Evolutionary conservation across 2,329 filamentous ascomycete species (phyloP).

Genomic region (Phoma sp.): DNA sequence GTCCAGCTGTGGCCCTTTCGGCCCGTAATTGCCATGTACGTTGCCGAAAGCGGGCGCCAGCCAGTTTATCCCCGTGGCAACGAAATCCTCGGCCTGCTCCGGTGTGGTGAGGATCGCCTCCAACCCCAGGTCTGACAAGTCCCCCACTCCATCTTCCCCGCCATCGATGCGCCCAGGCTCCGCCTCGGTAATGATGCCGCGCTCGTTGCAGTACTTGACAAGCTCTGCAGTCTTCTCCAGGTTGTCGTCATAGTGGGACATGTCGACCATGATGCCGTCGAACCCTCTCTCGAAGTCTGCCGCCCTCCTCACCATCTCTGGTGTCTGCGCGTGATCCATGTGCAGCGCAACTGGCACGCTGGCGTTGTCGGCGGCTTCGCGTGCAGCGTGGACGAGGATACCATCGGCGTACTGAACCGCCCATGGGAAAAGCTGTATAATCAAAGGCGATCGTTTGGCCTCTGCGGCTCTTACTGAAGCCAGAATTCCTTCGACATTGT

Average conservation of each 20-base stretch:
- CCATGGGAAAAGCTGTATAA: conserved; percentile 79
- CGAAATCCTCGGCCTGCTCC: conserved; percentile 73
- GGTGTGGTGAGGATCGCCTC: conserved; percentile 70
- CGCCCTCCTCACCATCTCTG: conserved; percentile 66
- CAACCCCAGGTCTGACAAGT: conserved; percentile 63
- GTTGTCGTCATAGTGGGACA: conserved; percentile 76
- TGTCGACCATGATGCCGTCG: conserved; percentile 63
- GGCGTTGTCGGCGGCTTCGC: conserved; percentile 49
- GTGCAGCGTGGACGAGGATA: conserved; percentile 54
- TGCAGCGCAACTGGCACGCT: conserved; percentile 67
- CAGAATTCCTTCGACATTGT: conserved; percentile 75
- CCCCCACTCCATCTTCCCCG: conserved; percentile 76
- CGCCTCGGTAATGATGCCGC: conserved; percentile 72
- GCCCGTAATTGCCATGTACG: conserved; percentile 76
- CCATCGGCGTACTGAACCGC: conserved; percentile 69
- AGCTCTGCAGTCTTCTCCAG: conserved; percentile 68
- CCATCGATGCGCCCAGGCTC: conserved; percentile 75
- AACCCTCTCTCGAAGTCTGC: conserved; percentile 54
- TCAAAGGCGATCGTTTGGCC: conserved; percentile 68
- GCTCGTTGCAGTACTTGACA: conserved; percentile 67
- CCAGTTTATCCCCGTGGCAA: conserved; percentile 74
- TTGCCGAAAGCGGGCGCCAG: conserved; percentile 79
- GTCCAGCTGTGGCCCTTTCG: conserved; percentile 60
- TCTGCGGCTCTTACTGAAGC: conserved; percentile 73
- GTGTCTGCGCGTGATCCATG: conserved; percentile 70